These are phyloP conservation scores for Arabidopsis arenosa DNA, from an alignment of 345 rosid species.

Conservation along the genomic window DNA sequence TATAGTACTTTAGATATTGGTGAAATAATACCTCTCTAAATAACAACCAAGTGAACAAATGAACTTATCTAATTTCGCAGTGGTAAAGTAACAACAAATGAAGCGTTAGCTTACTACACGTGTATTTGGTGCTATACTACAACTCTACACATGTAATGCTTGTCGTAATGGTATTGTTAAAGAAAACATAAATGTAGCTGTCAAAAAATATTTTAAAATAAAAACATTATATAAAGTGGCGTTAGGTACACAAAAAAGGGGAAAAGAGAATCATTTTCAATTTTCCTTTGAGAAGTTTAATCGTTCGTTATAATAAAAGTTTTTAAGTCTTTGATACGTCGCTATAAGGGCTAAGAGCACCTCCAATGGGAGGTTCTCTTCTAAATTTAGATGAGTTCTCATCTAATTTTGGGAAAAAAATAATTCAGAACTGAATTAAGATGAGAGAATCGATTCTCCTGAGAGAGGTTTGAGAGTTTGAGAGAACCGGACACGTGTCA, in stretches of 20 bases:
- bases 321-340: background rate
- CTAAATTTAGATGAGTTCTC: too few species aligned
- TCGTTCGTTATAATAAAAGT: background rate
- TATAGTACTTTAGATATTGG: background rate
- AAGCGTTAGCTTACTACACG: conserved; percentile 23
- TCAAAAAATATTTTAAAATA: background rate
- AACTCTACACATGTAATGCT: background rate
- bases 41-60: background rate
- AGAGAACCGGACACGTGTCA: too few species aligned
- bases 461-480: too few species aligned
- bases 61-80: background rate
- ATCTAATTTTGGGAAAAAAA: too few species aligned
- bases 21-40: background rate
- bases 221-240: background rate
- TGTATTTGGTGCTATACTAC: background rate
- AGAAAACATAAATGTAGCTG: conserved; percentile 11
- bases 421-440: too few species aligned
- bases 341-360: background rate
- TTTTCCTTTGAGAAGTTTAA: background rate
- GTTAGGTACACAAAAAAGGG: background rate
- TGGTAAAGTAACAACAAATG: conserved; percentile 3
- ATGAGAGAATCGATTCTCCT: too few species aligned
- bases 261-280: background rate
- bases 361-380: too few species aligned
- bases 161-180: background rate